Conservation (phyloP, 208 protist species). For the Zelonia costaricensis region DNA sequence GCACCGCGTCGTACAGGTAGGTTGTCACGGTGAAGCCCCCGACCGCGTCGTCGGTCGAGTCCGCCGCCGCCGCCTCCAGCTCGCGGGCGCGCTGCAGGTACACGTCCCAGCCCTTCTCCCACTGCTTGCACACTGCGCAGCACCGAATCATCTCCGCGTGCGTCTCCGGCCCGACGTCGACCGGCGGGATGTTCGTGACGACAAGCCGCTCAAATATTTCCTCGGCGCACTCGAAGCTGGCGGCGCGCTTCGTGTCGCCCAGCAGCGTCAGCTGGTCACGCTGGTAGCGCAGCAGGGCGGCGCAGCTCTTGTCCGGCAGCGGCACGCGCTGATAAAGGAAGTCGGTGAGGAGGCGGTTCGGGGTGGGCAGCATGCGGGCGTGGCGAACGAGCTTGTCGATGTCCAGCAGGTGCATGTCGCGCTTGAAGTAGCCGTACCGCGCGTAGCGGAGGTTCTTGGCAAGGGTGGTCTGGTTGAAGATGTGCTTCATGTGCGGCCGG, state of each 20-base stretch:
- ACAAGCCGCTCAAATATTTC: constrained; percentile 92
- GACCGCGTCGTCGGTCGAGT: constrained; percentile 9
- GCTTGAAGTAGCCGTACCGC: constrained; percentile 91
- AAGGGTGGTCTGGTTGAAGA: constrained; percentile 86
- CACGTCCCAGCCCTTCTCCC: constrained; percentile 81
- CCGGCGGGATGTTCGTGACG: constrained; percentile 89
- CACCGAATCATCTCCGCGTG: constrained; percentile 93
- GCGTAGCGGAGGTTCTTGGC: constrained; percentile 89
- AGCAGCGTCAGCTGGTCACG: constrained; percentile 76
- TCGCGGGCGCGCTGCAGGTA: constrained; percentile 78
- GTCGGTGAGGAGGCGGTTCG: constrained; percentile 82
- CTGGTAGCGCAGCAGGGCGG: constrained; percentile 84
- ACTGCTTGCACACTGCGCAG: constrained; percentile 75
- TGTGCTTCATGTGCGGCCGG: constrained; percentile 88
- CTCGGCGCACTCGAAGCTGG: constrained; percentile 60
- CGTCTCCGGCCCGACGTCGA: constrained; percentile 81
- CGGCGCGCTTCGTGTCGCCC: constrained; percentile 53
- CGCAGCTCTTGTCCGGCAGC: constrained; percentile 78
- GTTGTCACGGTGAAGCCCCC: constrained; percentile 66
- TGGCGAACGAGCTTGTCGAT: constrained; percentile 91
- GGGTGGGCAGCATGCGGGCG: constrained; percentile 86
- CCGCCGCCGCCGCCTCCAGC: constrained; percentile 52
- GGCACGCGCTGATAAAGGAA: constrained; percentile 91
- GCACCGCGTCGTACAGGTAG: constrained; percentile 79
- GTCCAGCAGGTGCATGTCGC: constrained; percentile 91